These are phyloP conservation scores for Penstemon newberryi DNA, from an alignment of 257 asterid species.

Conservation along the genomic window DNA sequence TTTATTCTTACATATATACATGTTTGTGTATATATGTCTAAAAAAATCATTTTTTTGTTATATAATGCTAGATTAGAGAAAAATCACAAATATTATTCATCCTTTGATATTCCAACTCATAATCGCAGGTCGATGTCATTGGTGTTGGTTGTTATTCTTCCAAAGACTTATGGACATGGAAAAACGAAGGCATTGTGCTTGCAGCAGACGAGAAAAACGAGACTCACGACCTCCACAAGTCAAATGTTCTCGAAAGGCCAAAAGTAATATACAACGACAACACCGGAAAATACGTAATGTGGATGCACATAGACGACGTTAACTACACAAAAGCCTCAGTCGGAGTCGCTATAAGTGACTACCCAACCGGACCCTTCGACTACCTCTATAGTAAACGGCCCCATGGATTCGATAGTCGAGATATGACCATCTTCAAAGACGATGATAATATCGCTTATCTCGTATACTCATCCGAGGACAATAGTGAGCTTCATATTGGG, in stretches of 20 bases:
- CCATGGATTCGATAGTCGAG: constrained; percentile 93
- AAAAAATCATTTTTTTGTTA: too few species aligned
- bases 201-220: constrained; percentile 67
- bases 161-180: constrained; percentile 91
- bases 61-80: not conserved
- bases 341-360: constrained; percentile 72
- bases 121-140: constrained; percentile 80
- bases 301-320: constrained; percentile 94
- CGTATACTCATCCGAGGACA: constrained; percentile 84
- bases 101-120: constrained; percentile 6
- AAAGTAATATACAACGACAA: constrained; percentile 81
- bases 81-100: constrained; percentile 3
- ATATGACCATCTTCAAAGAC: constrained; percentile 94
- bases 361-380: constrained; percentile 76
- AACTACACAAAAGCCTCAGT: constrained; percentile 92
- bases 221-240: constrained; percentile 79
- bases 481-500: constrained; percentile 86
- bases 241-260: constrained; percentile 91
- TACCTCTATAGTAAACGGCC: constrained; percentile 83
- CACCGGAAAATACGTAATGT: constrained; percentile 76
- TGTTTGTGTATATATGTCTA: too few species aligned
- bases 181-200: constrained; percentile 91
- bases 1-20: too few species aligned
- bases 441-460: constrained; percentile 75
- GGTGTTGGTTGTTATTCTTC: constrained; percentile 99